These are phyloP conservation scores for Colletotrichum sp. DNA, from an alignment of 2,329 filamentous ascomycete species.

Conservation along the genomic window DNA sequence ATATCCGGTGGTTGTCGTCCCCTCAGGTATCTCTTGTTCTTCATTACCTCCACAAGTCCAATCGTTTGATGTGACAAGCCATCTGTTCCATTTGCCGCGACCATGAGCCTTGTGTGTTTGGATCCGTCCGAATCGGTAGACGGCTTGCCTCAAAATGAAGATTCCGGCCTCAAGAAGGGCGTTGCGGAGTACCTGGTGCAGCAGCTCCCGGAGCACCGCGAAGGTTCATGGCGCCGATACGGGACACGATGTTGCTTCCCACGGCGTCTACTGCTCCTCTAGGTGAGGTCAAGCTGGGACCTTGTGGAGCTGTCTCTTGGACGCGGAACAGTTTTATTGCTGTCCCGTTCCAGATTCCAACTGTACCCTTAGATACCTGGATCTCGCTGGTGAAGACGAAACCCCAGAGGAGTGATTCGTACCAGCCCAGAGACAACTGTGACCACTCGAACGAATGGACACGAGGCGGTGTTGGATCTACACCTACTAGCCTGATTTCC, in stretches of 20 bases:
- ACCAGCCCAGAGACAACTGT: constrained; percentile 88
- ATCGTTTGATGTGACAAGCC: background rate
- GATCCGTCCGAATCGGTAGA: background rate
- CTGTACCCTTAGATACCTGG: constrained; percentile 83
- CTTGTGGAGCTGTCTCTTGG: constrained; percentile 80
- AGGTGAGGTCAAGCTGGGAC: constrained; percentile 82
- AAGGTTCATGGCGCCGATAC: constrained; percentile 83
- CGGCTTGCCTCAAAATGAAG: background rate
- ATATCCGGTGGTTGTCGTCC: background rate
- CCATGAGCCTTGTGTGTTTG: background rate
- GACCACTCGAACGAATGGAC: constrained; percentile 97
- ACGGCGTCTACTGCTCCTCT: constrained; percentile 93
- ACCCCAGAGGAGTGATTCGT: constrained; percentile 92
- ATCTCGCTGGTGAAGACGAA: constrained; percentile 92
- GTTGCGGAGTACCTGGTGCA: background rate
- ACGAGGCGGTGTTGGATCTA: constrained; percentile 76
- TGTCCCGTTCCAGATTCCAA: constrained; percentile 94
- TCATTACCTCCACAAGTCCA: background rate
- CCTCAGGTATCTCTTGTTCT: background rate
- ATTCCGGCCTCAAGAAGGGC: background rate
- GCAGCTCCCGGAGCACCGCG: constrained; percentile 46
- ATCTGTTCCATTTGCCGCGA: background rate
- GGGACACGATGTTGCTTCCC: constrained; percentile 84
- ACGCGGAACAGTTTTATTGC: constrained; percentile 87
- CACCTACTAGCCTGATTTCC: constrained; percentile 67